These are phyloP conservation scores for Ampelocalamus luodianensis DNA, from an alignment of 176 grass and related monocot species.

Conservation along the genomic window DNA sequence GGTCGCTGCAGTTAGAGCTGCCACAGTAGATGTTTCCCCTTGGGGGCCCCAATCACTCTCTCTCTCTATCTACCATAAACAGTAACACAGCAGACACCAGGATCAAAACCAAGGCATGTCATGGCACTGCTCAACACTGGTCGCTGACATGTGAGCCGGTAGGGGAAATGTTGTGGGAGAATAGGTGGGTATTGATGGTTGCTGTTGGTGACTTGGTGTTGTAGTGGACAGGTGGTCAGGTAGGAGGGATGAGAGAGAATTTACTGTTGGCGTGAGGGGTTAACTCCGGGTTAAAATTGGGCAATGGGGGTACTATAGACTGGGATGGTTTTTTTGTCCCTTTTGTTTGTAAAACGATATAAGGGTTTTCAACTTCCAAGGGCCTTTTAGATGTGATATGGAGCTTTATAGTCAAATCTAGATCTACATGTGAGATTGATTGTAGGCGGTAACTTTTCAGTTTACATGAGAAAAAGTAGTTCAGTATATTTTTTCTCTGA, in stretches of 20 bases:
- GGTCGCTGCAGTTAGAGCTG: conserved; percentile 23
- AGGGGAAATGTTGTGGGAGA: not conserved
- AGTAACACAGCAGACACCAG: not conserved
- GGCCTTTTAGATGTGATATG: not conserved
- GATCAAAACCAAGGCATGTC: not conserved
- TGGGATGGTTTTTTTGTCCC: not conserved
- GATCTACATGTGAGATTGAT: not conserved
- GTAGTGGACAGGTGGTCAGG: not conserved
- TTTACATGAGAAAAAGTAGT: not conserved
- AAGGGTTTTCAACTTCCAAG: not conserved
- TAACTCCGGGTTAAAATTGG: conserved; percentile 37
- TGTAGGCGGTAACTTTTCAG: not conserved
- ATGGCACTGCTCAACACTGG: not conserved
- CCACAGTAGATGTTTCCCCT: conserved; percentile 31
- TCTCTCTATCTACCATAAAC: not conserved
- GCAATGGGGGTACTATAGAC: not conserved
- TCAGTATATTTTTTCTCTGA: not conserved
- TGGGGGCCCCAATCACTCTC: not conserved
- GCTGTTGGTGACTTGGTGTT: not conserved
- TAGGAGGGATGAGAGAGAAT: not conserved
- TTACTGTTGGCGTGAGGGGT: not conserved
- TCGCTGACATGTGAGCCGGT: not conserved
- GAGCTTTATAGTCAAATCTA: not conserved
- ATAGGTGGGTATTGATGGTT: conserved; percentile 16
- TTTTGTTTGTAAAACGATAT: conserved; percentile 2